Evolutionary conservation across 2,329 filamentous ascomycete genomes (phyloP), one percentile per base, ranked within the genome.

Genomic region (Nemania serpens): DNA sequence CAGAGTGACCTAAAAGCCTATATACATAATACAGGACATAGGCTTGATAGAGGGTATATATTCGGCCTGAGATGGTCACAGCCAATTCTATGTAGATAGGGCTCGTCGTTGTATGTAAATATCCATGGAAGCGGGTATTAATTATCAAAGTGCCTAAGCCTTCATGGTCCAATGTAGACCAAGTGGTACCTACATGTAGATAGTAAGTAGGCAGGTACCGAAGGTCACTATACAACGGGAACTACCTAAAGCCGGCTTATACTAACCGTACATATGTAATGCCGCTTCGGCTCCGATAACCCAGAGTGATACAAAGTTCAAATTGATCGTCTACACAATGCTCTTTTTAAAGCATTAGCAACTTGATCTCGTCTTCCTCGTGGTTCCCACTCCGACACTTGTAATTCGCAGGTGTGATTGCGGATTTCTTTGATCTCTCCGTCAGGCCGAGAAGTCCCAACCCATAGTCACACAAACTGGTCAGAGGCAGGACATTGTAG

Each of bases 261-360:
- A 3, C 25, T 18, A n/a, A n/a, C n/a, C n/a, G n/a, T n/a, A n/a
- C n/a, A 13, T 45, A 13, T 13, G 6, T n/a, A 43, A 17, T 11
- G 61, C 61, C 61, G 61, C 29, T 9, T 55, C 61, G 61, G 61
- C 53, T 63, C 61, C 61, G 61, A 57, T 42, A 41, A 22, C n/a
- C 52, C 57, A 29, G 7, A 1, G 12, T 48, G 51, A 17, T 15
- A 43, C 5, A 4, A 5, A 47, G 10, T n/a, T 47, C 18, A 22
- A 22, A 3, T 29, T 7, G 3, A 29, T 29, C 3, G 4, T 29
- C 7, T 7, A 7, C 7, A 47, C 37, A 6, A 33, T 2, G n/a
- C n/a, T n/a, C n/a, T n/a, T n/a, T n/a, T n/a, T n/a, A n/a, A n/a
- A n/a, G n/a, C n/a, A n/a, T n/a, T n/a, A n/a, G n/a, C 18, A 46